Percentiles rank a stretch among this genome's conserved stretches.
phyloP scores from a whole-genome alignment of 768 basidiomycete genomes.

The Pluteus cervinus region DNA sequence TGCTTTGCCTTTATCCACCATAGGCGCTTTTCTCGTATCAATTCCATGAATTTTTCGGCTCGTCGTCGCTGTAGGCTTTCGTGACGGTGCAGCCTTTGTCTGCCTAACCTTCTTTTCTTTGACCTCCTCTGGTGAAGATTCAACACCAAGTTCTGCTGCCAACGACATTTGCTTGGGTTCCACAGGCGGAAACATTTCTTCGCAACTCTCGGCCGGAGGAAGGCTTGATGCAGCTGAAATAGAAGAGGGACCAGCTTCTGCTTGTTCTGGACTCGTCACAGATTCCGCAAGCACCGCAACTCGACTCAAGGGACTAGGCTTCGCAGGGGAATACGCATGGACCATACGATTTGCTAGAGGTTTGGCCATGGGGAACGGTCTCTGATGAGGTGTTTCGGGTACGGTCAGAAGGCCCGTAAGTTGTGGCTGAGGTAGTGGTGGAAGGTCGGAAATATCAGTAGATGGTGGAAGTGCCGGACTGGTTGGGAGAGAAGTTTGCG shows the following conservation, averaged over 20 bases:
- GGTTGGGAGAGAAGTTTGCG: conserved; percentile 56
- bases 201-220: too few relatives aligned
- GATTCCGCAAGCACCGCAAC: conserved; percentile 70
- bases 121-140: conserved; percentile 44
- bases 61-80: too few relatives aligned
- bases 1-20: too few relatives aligned
- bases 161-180: conserved; percentile 25
- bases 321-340: conserved; percentile 78
- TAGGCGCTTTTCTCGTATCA: too few relatives aligned
- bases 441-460: conserved; percentile 5
- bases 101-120: conserved; percentile 40
- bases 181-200: conserved; percentile 8
- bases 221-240: conserved; percentile 17
- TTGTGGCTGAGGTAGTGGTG: conserved; percentile 8
- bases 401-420: conserved; percentile 1
- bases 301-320: conserved; percentile 75
- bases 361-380: conserved; percentile 67
- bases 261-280: conserved; percentile 31
- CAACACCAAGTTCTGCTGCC: conserved; percentile 42
- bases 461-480: conserved; percentile 33
- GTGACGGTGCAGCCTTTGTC: conserved; percentile 22
- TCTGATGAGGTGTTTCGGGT: conserved; percentile 13
- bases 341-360: conserved; percentile 64
- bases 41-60: too few relatives aligned
- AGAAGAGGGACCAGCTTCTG: conserved; percentile 14